Conservation (phyloP, 2,329 filamentous ascomycete species). For the Chrysoporthe austroafricana region DNA sequence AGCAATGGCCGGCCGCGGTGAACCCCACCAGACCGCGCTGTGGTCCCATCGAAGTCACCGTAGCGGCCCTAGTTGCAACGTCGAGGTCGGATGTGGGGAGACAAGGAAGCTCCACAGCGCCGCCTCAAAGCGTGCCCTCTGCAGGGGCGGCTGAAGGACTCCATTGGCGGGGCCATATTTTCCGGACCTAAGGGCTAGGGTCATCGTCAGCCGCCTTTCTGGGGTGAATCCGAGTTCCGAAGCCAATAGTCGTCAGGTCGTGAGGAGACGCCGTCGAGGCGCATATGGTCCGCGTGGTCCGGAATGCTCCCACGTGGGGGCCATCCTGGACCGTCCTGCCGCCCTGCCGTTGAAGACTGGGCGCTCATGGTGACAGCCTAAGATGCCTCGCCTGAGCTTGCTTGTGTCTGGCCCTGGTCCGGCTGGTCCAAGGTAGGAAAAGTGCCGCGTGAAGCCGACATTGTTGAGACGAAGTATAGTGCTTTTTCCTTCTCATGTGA, state of each 20-base stretch:
- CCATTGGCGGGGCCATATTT: conserved; percentile 3
- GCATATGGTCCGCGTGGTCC: no score
- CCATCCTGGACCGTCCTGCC: background rate
- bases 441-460: no score
- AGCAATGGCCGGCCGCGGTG: background rate
- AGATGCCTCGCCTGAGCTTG: no score
- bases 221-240: background rate
- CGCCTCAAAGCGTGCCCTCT: background rate
- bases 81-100: conserved; percentile 4
- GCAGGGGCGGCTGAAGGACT: background rate
- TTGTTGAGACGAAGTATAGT: no score
- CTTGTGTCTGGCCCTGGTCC: no score
- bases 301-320: no score
- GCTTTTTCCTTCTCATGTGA: background rate
- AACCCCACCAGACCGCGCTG: background rate
- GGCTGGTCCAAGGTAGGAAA: no score
- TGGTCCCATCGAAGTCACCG: background rate
- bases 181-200: background rate
- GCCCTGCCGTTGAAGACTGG: background rate
- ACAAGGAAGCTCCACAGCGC: background rate
- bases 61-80: background rate
- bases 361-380: background rate
- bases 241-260: background rate
- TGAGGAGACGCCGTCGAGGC: background rate
- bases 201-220: background rate